Evolutionary conservation across 2,329 filamentous ascomycete genomes (phyloP), one percentile per base, ranked within the genome.

Genomic region (Colletotrichum lindemuthianum): DNA sequence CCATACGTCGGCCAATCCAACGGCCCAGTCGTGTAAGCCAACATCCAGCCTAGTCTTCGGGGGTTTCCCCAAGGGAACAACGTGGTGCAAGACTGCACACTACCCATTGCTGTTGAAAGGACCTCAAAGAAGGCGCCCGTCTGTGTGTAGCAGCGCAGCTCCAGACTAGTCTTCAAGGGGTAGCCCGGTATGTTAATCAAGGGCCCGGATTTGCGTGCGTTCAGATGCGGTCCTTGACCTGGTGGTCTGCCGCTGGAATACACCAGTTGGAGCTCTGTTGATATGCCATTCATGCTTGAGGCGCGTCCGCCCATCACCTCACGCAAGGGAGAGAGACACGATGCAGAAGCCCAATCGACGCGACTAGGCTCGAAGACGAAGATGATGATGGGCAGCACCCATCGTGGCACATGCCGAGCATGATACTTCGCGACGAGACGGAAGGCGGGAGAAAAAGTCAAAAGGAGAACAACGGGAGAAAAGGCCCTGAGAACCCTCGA

Each of bases 131-230:
- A 41, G 11, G 51, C 58, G 52, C 58, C 37, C 39, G 63, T 65
- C 63, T 63, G 58, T 65, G 58, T 51, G 58, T 61, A 41, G 56
- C 48, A 43, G 13, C 40, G 47, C 51, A 13, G 59, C 43, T 54
- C 34, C 45, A 33, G 24, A 37, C 47, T 63, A 65, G 52, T 36
- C 52, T 63, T 48, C 63, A 61, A 65, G 45, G 63, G 63, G 58
- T 32, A 65, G 63, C 63, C 63, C 36, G 52, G 63, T 41, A 40
- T 57, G 58, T 36, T 52, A 40, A 57, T 63, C 45, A 40, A 34
- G 47, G 36, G 47, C 50, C 51, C 39, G 33, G 63, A 63, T 65
- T 52, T 63, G 33, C 47, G n/a, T 16, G 8, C 13, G 43, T 57
- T 47, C 45, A 52, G 59, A 53, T 52, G 58, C 41, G 58, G 57